These are phyloP conservation scores for Pseudotsuga menziesii DNA, from an alignment of 75 land plant species.

Conservation along the genomic window DNA sequence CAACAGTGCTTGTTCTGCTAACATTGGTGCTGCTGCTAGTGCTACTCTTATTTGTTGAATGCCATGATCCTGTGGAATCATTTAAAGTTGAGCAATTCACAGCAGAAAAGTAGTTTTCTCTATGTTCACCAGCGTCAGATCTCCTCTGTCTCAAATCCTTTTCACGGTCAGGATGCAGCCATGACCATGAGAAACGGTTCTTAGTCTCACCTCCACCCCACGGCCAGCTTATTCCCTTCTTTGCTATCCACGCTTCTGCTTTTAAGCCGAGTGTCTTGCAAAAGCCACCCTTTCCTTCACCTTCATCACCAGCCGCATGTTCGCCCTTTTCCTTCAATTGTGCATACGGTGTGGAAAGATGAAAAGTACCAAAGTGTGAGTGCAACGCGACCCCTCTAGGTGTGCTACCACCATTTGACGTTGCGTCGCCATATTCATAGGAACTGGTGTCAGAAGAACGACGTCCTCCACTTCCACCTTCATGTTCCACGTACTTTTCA, in stretches of 20 bases:
- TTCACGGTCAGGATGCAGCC: not conserved
- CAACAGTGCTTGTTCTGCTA: constrained; percentile 7
- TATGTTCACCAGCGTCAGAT: not conserved
- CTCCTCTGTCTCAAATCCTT: not conserved
- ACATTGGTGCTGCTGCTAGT: constrained; percentile 4
- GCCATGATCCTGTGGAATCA: constrained; percentile 4
- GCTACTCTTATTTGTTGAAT: not conserved
- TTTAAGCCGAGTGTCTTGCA: constrained; percentile 15
- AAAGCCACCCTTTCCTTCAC: constrained; percentile 6
- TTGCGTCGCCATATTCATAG: constrained; percentile 3
- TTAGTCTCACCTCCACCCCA: not conserved
- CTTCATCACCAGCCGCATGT: not conserved
- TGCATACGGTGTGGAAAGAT: not conserved
- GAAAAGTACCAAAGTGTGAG: not conserved
- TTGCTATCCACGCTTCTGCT: constrained; percentile 23
- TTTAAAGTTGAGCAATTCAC: not conserved
- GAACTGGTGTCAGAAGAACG: constrained; percentile 9
- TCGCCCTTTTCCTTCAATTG: not conserved
- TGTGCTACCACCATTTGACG: constrained; percentile 7
- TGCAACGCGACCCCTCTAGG: not conserved
- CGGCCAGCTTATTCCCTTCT: constrained; percentile 15
- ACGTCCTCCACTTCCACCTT: constrained; percentile 24
- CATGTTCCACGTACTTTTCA: not conserved
- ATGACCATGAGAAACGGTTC: not conserved
- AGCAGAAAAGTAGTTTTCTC: constrained; percentile 31